phyloP scores from a whole-genome alignment of 495 filamentous ascomycete genomes.

The Daldinia loculata region DNA sequence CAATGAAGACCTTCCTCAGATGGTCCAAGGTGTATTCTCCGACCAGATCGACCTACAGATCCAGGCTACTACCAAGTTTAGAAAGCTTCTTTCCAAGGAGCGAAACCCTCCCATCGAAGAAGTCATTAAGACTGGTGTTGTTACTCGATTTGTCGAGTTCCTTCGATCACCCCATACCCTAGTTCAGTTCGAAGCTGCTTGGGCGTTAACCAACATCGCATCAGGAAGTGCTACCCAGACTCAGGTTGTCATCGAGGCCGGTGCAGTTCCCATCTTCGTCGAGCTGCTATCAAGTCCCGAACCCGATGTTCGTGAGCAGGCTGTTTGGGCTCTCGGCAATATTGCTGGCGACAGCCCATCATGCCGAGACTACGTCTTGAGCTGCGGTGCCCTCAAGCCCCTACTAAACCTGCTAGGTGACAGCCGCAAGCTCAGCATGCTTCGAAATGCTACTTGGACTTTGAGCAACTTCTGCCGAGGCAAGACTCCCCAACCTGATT shows the following conservation, averaged over 20 bases:
- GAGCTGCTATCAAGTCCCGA: slow-evolving; percentile 94
- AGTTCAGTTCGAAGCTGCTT: slow-evolving; percentile 98
- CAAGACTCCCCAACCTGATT: slow-evolving; percentile 98
- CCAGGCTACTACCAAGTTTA: slow-evolving; percentile 98
- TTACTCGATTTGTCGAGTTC: slow-evolving; percentile 97
- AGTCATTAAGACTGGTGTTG: slow-evolving; percentile 98
- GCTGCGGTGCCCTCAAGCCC: slow-evolving; percentile 87
- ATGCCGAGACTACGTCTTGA: slow-evolving; percentile 94
- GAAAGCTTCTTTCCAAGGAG: slow-evolving; percentile 97
- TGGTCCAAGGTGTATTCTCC: slow-evolving; percentile 98
- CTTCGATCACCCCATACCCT: slow-evolving; percentile 97
- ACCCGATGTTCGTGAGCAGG: slow-evolving; percentile 97
- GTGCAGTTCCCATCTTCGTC: slow-evolving; percentile 98
- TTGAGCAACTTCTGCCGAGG: slow-evolving; percentile 99
- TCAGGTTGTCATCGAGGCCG: slow-evolving; percentile 98
- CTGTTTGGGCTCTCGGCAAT: slow-evolving; percentile 98
- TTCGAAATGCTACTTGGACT: slow-evolving; percentile 98
- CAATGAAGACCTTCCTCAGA: slow-evolving; percentile 95
- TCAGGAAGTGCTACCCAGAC: slow-evolving; percentile 97
- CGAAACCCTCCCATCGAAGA: slow-evolving; percentile 99
- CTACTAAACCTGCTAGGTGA: slow-evolving; percentile 90
- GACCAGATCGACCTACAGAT: slow-evolving; percentile 98
- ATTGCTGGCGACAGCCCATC: slow-evolving; percentile 98
- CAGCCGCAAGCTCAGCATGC: slow-evolving; percentile 99
- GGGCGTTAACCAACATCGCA: slow-evolving; percentile 99